Evolutionary conservation across 495 filamentous ascomycete species (phyloP), one percentile per base, ranked within the genome.

Genomic region (Trichoderma gamsii): DNA sequence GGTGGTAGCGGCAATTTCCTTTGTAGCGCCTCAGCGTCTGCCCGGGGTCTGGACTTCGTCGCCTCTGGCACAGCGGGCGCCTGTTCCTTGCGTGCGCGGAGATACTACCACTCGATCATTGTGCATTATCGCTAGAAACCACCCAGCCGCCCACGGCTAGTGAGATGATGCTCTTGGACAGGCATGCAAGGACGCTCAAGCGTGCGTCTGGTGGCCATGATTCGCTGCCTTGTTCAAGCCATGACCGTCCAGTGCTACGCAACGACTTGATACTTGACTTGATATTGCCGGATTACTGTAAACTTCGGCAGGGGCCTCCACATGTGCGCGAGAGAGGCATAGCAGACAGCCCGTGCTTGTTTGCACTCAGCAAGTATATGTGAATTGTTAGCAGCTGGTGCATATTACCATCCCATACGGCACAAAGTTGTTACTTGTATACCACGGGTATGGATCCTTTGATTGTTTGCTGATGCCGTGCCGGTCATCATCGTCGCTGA

Each of bases 401-500:
- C 49, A 16, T n/a, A 21, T n/a, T 52, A 16, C 7, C 18, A 52
- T 52, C 4, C 18, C 21, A 18, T 9, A 9, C 21, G 21, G 49
- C 21, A 52, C 49, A n/a, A 18, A 51, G 18, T 18, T 46, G 5
- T 46, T 46, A 51, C 46, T 29, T 29, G 29, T 29, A 9, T 38
- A 38, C 35, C 4, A 49, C 44, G 0, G n/a, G 44, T 16, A 49
- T 61, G 23, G 56, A 61, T 61, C 56, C 56, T 5, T 38, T 38
- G 44, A n/a, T 16, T 16, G 23, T 35, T 12, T 61, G 23, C 23
- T 27, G 56, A 27, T 61, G 56, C 9, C 4, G 15, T n/a, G 23
- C 23, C 27, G 9, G 56, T 61, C 56, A 25, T 61, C 56, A 61
- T 61, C 56, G 25, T 61, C 56, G 56, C 56, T 61, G 56, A 61